Conservation (phyloP, 1,139 yeast species). For the Nakaseomyces sp. region DNA sequence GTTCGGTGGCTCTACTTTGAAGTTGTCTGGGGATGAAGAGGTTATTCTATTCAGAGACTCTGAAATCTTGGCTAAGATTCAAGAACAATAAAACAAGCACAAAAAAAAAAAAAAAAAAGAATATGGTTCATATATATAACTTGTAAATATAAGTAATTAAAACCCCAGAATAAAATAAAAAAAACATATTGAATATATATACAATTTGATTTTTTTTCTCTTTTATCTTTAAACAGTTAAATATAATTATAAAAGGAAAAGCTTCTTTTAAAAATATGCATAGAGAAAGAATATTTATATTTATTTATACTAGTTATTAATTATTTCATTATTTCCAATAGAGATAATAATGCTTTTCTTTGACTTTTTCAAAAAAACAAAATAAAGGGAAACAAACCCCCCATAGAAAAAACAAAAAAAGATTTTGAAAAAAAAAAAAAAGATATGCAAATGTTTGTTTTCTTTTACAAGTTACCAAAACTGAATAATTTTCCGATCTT, state of each 20-base stretch:
- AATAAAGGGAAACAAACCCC: too few relatives aligned
- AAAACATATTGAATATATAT: too few relatives aligned
- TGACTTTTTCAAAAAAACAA: too few relatives aligned
- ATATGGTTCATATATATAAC: neutral
- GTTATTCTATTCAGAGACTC: conserved; percentile 75
- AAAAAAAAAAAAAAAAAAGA: neutral
- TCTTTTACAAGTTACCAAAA: conserved; percentile 1
- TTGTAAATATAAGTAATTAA: neutral
- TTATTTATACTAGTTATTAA: too few relatives aligned
- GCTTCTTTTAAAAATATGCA: too few relatives aligned
- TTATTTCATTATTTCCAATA: too few relatives aligned
- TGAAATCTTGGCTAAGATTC: conserved; percentile 88
- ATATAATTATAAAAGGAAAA: neutral
- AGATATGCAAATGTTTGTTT: neutral
- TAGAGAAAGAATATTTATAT: too few relatives aligned
- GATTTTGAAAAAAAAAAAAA: neutral
- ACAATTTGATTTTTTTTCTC: too few relatives aligned
- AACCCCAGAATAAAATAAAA: neutral
- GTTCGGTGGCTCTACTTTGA: conserved; percentile 80
- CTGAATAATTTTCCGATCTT: conserved; percentile 3
- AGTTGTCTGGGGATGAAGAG: conserved; percentile 68
- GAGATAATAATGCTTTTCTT: too few relatives aligned
- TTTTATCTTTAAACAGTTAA: neutral
- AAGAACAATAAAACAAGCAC: conserved; percentile 27
- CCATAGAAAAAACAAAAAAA: neutral